Base-by-base conservation (phyloP, 768 basidiomycete genomes). In the Tulasnella sp. region DNA sequence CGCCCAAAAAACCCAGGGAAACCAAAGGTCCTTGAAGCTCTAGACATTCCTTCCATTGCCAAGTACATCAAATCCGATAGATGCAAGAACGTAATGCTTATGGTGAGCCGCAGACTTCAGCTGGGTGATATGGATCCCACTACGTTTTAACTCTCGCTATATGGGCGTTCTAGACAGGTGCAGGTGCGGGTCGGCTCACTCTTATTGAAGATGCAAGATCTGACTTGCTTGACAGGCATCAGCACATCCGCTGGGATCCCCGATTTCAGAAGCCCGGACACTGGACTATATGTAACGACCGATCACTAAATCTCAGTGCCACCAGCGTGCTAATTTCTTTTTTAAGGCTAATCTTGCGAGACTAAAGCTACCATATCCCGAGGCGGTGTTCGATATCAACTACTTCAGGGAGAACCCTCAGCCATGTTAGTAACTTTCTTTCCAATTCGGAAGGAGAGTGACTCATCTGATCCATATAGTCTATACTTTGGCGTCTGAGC, bases 341-440 rank as follows among this genome's bases (percentile, higher is more conserved):
- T 15, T 26, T 48, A 68, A 91, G 88, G 80, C 86, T 10, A 89
- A 91, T 67, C 77, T 90, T 30, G 81, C 83, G 26, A 76, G 82
- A 63, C 72, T 91, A 44, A 85, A 85, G 17, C 77, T 91, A 13
- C 93, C 92, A n/a, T 83, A 86, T 66, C 92, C 94, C 0, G 94
- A 98, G 67, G 94, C 94, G 0, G 93, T 97, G 29, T 98, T 98
- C 66, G 88, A 97, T 65, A 86, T 98, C 66, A 74, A 75, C 51
- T 98, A 84, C 74, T 94, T 97, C 75, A 76, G 81, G 64, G 68
- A 72, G 45, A 88, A 89, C 63, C 92, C 91, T 3, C 73, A 81
- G 15, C 88, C 91, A 30, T 91, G 88, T 88, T 67, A 61, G 83
- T 69, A 5, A 51, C 13, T 10, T 48, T 3, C 19, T 43, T 24